These are phyloP conservation scores for Pseudocercospora pini-densiflorae DNA, from an alignment of 2,329 filamentous ascomycete genomes.

Conservation along the genomic window DNA sequence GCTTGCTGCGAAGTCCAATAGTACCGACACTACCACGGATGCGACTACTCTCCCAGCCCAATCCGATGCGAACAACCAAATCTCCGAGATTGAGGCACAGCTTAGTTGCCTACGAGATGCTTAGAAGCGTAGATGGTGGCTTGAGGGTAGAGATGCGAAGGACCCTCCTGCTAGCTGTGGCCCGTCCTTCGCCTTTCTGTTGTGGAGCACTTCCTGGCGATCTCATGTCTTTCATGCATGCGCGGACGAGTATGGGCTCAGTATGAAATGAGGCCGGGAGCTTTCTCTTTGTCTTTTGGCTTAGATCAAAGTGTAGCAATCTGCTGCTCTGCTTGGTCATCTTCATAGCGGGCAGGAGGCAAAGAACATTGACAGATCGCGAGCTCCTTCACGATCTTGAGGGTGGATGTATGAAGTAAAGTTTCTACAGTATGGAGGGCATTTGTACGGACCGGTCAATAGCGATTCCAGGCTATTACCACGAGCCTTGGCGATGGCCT, in stretches of 20 bases:
- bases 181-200: background rate
- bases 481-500: too few relatives aligned
- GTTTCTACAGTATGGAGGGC: background rate
- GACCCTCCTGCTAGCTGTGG: background rate
- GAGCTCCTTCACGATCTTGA: too few relatives aligned
- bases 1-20: conserved; percentile 21
- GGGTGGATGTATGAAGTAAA: too few relatives aligned
- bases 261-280: background rate
- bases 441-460: background rate
- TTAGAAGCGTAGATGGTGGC: background rate
- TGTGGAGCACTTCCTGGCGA: background rate
- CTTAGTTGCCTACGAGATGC: background rate
- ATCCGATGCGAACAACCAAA: conserved; percentile 12
- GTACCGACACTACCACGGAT: conserved; percentile 20
- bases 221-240: background rate
- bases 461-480: background rate
- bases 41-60: conserved; percentile 19
- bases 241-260: background rate
- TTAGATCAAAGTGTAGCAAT: background rate
- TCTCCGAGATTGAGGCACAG: conserved; percentile 3
- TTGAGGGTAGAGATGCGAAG: background rate
- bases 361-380: too few relatives aligned
- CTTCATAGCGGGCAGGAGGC: too few relatives aligned
- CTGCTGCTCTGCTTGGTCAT: too few relatives aligned
- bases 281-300: background rate